Percentiles rank a stretch among this genome's conserved stretches.
Evolutionary conservation across 2,329 filamentous ascomycete genomes (phyloP).

Genomic region (Phaeosphaeria sp.): DNA sequence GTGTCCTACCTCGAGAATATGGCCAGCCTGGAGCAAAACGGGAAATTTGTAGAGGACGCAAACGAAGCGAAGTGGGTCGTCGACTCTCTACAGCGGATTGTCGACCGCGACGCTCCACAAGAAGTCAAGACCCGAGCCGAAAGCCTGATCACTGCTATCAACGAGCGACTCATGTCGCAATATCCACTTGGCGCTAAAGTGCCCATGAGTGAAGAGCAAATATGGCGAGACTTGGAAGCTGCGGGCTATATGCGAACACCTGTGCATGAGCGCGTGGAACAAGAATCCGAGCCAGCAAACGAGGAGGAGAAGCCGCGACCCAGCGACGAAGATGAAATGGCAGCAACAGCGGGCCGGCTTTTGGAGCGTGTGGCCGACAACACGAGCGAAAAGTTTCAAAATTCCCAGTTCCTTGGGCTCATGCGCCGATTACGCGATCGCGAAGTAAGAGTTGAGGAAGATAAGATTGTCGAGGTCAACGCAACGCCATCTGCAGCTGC

Average conservation of each 20-base stretch:
- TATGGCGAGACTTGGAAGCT: constrained; percentile 39
- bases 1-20: constrained; percentile 33
- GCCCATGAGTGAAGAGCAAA: constrained; percentile 28
- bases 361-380: constrained; percentile 73
- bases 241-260: constrained; percentile 37
- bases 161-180: constrained; percentile 45
- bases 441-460: constrained; percentile 75
- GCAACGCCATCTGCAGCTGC: constrained; percentile 2
- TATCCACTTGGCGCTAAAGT: constrained; percentile 35
- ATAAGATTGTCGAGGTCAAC: constrained; percentile 66
- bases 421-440: constrained; percentile 78
- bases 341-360: constrained; percentile 73
- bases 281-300: constrained; percentile 38
- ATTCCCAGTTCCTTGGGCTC: constrained; percentile 76
- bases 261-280: constrained; percentile 18
- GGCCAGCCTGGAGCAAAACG: constrained; percentile 30
- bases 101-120: constrained; percentile 30
- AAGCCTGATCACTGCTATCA: constrained; percentile 37
- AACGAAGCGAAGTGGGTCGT: constrained; percentile 43
- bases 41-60: constrained; percentile 33
- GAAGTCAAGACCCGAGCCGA: constrained; percentile 35
- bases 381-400: constrained; percentile 74
- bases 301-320: constrained; percentile 30
- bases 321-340: constrained; percentile 69
- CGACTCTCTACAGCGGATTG: constrained; percentile 38